phyloP scores from a whole-genome alignment of 2,329 filamentous ascomycete genomes.

The Claviceps fusiformis region DNA sequence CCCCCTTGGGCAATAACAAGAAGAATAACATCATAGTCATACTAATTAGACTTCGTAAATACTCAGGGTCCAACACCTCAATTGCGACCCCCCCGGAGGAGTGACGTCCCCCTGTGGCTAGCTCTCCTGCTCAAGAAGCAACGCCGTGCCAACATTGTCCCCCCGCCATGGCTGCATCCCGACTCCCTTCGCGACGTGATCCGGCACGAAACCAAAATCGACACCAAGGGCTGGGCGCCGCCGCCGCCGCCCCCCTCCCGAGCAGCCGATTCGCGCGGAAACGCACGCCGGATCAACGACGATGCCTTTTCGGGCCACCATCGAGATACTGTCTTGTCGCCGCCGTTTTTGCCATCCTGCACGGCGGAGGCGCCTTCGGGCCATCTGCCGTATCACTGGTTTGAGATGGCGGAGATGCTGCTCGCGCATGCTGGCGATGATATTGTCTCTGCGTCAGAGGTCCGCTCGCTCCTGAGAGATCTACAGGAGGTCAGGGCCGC shows the following conservation, averaged over 20 bases:
- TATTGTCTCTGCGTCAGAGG: slow-evolving; percentile 56
- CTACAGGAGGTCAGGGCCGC: slow-evolving; percentile 77
- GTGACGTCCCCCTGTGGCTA: slow-evolving; percentile 79
- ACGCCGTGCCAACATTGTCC: slow-evolving; percentile 79
- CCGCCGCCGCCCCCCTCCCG: slow-evolving; percentile 53
- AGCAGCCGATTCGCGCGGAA: slow-evolving; percentile 32
- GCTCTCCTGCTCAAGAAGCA: slow-evolving; percentile 91
- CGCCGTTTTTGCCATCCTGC: slow-evolving; percentile 69
- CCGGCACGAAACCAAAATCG: slow-evolving; percentile 62
- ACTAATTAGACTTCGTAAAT: not conserved
- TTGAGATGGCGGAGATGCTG: slow-evolving; percentile 78
- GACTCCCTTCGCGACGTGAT: slow-evolving; percentile 66
- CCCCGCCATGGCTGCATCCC: slow-evolving; percentile 77
- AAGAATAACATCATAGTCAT: not conserved
- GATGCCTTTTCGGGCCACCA: slow-evolving; percentile 5
- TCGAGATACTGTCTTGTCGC: slow-evolving; percentile 32
- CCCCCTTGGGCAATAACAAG: not conserved
- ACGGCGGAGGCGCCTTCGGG: slow-evolving; percentile 54
- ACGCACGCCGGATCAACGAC: slow-evolving; percentile 22
- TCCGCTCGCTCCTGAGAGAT: slow-evolving; percentile 64
- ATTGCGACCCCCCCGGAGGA: slow-evolving; percentile 69
- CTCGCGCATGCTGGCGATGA: slow-evolving; percentile 78
- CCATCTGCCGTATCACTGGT: slow-evolving; percentile 85
- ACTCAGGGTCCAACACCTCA: slow-evolving; percentile 60
- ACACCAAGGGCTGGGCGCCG: slow-evolving; percentile 61